Evolutionary conservation across 2,329 filamentous ascomycete species (phyloP), one percentile per base, ranked within the genome.

Genomic region (Endocalyx cinctus): DNA sequence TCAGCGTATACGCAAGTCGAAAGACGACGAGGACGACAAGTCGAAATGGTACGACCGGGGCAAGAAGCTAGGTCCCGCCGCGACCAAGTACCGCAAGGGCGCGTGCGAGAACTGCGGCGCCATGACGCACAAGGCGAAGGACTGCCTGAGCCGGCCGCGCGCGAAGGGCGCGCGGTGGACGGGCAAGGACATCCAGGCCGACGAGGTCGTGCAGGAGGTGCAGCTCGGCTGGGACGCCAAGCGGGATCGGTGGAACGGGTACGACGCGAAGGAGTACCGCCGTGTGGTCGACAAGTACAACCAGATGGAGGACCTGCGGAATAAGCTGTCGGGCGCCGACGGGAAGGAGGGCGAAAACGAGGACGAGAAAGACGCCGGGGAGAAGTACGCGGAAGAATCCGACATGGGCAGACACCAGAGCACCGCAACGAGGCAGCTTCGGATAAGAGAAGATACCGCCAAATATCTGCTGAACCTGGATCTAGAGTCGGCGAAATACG

Each of bases 41-140:
- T 82, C 85, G 17, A 83, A 86, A 78, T 95, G 89, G 90, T 94
- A 96, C 64, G 86, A 94, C 41, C 83, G 92, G 27, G 88, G 88
- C 33, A 84, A 84, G 64, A 90, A 87, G 57, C 65, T 77, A 10
- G 88, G 86, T 0, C 87, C 87, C 4, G 88, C 88, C 1, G 88
- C 90, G 31, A 98, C 92, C 46, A 98, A 96, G 57, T 98, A 86
- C 59, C 86, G 94, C 46, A 98, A 97, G 67, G 92, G 94, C 55
- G 90, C 92, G 33, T 98, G 92, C 66, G 90, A 97, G 63, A 98
- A 98, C 64, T 98, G 92, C 66, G 92, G 92, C 52, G 83, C 88
- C 37, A 94, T 97, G 85, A 88, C 86, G 45, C 92, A 98, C 65
- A 94, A 94, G 64, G 84, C 80, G 33, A 95, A 94, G 57, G 90